phyloP scores from a whole-genome alignment of 2,329 filamentous ascomycete species.

The Mycosphaerella sp. region DNA sequence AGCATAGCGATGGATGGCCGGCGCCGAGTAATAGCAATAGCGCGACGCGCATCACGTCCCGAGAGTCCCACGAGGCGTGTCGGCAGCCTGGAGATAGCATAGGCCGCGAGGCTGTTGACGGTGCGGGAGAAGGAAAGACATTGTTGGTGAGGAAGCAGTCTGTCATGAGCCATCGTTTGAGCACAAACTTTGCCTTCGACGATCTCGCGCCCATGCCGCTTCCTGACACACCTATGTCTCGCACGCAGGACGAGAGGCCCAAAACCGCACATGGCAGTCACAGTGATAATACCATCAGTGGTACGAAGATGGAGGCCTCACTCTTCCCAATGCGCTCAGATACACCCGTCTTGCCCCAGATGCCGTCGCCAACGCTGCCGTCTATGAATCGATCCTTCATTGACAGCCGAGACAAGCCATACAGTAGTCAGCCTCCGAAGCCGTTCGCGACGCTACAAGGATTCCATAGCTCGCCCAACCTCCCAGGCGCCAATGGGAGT shows the following conservation, averaged over 20 bases:
- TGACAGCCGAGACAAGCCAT: constrained; percentile 32
- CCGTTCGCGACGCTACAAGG: constrained; percentile 13
- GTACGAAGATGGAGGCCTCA: constrained; percentile 22
- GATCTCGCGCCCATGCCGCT: constrained; percentile 10
- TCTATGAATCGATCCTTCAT: constrained; percentile 30
- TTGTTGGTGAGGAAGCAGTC: constrained; percentile 9
- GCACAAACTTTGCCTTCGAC: constrained; percentile 16
- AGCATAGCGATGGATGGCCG: constrained; percentile 23
- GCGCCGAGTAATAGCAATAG: neutral
- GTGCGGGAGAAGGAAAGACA: neutral
- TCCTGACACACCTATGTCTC: constrained; percentile 4
- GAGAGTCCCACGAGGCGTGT: constrained; percentile 1
- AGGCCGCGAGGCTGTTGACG: neutral
- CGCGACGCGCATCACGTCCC: constrained; percentile 3
- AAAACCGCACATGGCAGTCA: constrained; percentile 17
- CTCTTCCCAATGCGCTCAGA: constrained; percentile 20
- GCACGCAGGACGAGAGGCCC: constrained; percentile 7
- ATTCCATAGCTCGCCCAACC: constrained; percentile 24
- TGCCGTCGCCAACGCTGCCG: constrained; percentile 16
- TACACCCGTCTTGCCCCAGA: constrained; percentile 7
- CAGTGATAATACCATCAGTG: constrained; percentile 4
- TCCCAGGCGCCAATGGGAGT: constrained; percentile 8
- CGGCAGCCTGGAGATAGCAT: constrained; percentile 1
- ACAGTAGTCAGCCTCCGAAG: constrained; percentile 20
- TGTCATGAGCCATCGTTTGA: constrained; percentile 15